These are phyloP conservation scores for Rhizomucor miehei DNA, from an alignment of 371 early-diverging fungal genomes.

Conservation along the genomic window DNA sequence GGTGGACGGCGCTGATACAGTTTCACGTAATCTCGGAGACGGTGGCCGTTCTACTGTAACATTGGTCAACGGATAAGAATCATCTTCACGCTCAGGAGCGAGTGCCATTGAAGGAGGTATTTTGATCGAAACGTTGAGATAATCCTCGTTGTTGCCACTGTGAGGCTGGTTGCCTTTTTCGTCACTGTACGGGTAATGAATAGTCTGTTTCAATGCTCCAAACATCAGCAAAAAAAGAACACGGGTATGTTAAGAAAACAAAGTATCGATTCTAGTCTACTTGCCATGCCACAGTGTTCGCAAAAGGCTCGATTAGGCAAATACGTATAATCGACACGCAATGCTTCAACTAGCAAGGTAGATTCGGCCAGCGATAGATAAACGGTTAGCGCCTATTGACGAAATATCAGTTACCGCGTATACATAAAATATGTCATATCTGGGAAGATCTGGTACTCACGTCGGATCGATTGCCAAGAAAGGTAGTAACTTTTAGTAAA, in stretches of 20 bases:
- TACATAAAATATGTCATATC: background rate
- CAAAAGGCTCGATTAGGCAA: conserved; percentile 19
- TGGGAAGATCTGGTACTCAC: conserved; percentile 17
- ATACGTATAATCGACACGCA: conserved; percentile 33
- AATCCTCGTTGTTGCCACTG: conserved; percentile 3
- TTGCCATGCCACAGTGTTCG: conserved; percentile 36
- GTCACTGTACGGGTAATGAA: background rate
- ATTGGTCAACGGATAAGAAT: background rate
- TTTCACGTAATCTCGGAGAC: background rate
- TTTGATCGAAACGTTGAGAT: conserved; percentile 10
- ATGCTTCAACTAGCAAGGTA: conserved; percentile 43
- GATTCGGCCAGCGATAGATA: conserved; percentile 46
- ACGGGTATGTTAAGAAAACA: too few species aligned
- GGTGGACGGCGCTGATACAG: conserved; percentile 3
- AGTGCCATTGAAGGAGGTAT: conserved; percentile 6
- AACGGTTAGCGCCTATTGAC: conserved; percentile 37
- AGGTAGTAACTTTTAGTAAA: conserved; percentile 37
- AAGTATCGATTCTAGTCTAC: background rate
- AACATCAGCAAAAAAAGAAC: too few species aligned
- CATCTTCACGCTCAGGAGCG: background rate
- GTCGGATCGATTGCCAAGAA: conserved; percentile 37
- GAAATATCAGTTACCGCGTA: background rate
- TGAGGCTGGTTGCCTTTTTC: background rate
- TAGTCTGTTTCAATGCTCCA: too few species aligned
- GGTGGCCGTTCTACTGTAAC: background rate